A percentile compares a stretch with the other conserved stretches of the same genome.
Conservation (phyloP, 73 alveolate species). For the Effrenium voratum region DNA sequence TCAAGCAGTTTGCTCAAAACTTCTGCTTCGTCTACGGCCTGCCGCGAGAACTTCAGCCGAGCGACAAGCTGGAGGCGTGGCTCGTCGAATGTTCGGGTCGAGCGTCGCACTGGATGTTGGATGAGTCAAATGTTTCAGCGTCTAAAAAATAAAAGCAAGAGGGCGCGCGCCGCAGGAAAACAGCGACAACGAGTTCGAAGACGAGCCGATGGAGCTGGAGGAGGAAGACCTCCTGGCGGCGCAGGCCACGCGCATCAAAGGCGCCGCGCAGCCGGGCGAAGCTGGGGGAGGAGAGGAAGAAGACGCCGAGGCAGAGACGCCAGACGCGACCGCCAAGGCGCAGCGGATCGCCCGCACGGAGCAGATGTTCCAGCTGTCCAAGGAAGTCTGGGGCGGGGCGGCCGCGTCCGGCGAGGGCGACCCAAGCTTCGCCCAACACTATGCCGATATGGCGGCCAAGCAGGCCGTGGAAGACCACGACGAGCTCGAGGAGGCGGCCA, state of each 20-base stretch:
- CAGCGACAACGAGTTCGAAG: background rate
- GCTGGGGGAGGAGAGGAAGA: too few relatives aligned
- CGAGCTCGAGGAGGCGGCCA: background rate
- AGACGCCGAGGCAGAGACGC: too few relatives aligned
- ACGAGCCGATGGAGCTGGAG: background rate
- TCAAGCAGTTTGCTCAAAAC: constrained; percentile 10
- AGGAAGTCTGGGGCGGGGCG: background rate
- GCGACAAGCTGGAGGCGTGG: background rate
- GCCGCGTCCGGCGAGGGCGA: background rate
- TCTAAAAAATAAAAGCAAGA: background rate
- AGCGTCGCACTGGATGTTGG: background rate
- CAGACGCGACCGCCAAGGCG: background rate
- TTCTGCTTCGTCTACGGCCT: constrained; percentile 24
- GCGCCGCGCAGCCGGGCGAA: too few relatives aligned
- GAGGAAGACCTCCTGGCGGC: background rate
- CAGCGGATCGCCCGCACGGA: background rate
- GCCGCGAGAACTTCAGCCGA: constrained; percentile 23
- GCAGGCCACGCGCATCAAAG: too few relatives aligned
- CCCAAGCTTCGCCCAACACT: too few relatives aligned
- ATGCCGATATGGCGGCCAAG: background rate
- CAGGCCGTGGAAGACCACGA: background rate
- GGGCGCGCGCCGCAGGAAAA: background rate
- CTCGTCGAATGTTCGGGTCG: background rate
- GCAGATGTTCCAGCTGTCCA: background rate
- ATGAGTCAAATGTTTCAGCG: background rate